Evolutionary conservation across 169 alveolate species (phyloP), one percentile per base, ranked within the genome.

Genomic region (Eimeria praecox): DNA sequence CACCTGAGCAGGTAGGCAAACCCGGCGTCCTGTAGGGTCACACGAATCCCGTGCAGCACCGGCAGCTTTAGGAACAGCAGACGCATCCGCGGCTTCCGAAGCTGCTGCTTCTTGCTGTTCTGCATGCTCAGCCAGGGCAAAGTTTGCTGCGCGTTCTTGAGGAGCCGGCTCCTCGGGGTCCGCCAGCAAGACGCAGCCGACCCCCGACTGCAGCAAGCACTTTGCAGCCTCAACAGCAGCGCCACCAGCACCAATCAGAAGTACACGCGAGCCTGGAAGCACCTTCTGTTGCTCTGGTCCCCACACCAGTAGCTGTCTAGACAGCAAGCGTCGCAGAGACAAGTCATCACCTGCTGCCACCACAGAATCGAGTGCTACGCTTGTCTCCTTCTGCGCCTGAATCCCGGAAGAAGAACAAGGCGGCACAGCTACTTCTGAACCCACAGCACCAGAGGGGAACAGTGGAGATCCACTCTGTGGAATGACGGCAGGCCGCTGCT

Each of bases 151-250:
- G 22, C 89, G 24, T 75, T 49, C 82, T 35, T 30, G 82, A 54
- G 66, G 64, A 35, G 27, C 66, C 75, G 69, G 80, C 86, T 30
- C 92, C 85, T 77, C 85, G 27, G 87, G 82, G 86, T 92, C 92
- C 49, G 82, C 66, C 38, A 95, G 52, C 40, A 78, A 49, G 54
- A 95, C 66, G 64, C 75, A 33, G 35, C 95, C 94, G 12, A 95
- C 95, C 35, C 97, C 97, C 6, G 92, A 83, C 44, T 88, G 95
- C 66, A 95, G 90, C 82, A 95, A 88, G 30, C 95, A 87, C 75
- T 95, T 95, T n/a, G 97, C 97, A 0, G 95, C 90, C 69, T 95
- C 97, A n/a, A 90, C 94, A 1, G 94, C 97, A 9, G 56, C 92
- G n/a, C 90, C 97, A n/a, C 75, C 56, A 20, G 93, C 91, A 24